Evolutionary conservation across 495 filamentous ascomycete species (phyloP), one percentile per base, ranked within the genome.

Genomic region (Lineolata rhizophorae): DNA sequence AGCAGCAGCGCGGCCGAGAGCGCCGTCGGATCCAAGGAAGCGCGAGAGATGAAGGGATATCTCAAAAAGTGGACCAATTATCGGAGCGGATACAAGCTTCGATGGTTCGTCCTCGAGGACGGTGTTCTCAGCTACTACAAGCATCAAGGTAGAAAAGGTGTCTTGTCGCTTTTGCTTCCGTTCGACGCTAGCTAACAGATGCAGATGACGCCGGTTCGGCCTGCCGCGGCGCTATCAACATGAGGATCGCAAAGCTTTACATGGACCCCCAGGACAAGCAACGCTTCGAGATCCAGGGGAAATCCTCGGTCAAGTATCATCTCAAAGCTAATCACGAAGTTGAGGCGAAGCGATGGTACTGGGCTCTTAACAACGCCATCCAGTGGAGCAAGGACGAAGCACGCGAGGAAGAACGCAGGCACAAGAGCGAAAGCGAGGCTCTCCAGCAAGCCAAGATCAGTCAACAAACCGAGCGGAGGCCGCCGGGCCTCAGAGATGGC

Each of bases 61-160:
- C 58, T 97, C 35, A 93, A 93, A 51, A 97, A 97, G 47, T 97
- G 87, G 87, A 95, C 87, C 14, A 97, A 97, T 44, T 97, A 97
- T 50, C 81, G 84, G 5, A 80, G 71, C 45, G 87, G 87, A 3
- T 95, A 87, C 55, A 93, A 97, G 55, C 55, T 97, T 32, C 65
- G 87, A 29, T 97, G 85, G 83, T 97, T 97, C 51, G 90, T 95
- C 0, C 63, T 97, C 15, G 87, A 97, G 44, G 90, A 95, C 47
- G 87, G 87, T 11, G 90, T 97, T 12, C 52, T 97, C 41, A 95
- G 87, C 49, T 97, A 97, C 52, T 97, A 95, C 57, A 97, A 97
- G 54, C 81, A 97, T 49, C 87, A 97, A 55, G 69, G 70, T 71
- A 55, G 37, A 51, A 37, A 27, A n/a, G n/a, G n/a, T n/a, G n/a